Percentiles rank a stretch among this genome's conserved stretches.
These are phyloP conservation scores for Talaromyces verruculosus DNA, from an alignment of 2,329 filamentous ascomycete species.

Conservation along the genomic window DNA sequence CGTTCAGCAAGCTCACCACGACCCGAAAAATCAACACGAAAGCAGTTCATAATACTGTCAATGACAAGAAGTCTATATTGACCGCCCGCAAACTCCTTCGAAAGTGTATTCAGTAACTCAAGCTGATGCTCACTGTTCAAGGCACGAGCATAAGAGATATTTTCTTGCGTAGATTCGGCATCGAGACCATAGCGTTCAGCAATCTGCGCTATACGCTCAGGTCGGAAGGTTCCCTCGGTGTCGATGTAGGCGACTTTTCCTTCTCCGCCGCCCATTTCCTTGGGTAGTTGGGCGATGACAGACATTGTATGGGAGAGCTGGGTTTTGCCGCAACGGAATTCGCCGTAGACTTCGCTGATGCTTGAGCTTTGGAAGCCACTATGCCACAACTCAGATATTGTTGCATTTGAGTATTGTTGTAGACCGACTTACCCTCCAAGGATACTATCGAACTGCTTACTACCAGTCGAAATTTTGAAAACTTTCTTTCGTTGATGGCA, in stretches of 20 bases:
- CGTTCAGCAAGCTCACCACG: constrained; percentile 67
- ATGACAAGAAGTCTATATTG: constrained; percentile 67
- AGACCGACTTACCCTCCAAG: constrained; percentile 56
- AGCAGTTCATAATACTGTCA: constrained; percentile 70
- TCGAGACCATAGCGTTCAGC: constrained; percentile 65
- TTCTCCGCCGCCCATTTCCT: constrained; percentile 64
- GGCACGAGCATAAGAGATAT: constrained; percentile 65
- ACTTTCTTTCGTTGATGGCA: constrained; percentile 63
- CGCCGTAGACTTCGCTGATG: constrained; percentile 57
- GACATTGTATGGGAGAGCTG: constrained; percentile 69
- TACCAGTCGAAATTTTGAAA: constrained; percentile 67
- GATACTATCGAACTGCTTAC: constrained; percentile 65
- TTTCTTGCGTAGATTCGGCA: constrained; percentile 60
- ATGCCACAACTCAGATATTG: constrained; percentile 29
- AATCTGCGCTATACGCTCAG: constrained; percentile 66
- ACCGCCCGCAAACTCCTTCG: constrained; percentile 61
- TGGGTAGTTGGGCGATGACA: constrained; percentile 58
- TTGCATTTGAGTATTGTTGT: neutral
- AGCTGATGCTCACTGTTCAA: constrained; percentile 67
- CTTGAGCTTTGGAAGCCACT: constrained; percentile 70
- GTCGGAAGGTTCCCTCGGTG: constrained; percentile 65
- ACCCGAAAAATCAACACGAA: constrained; percentile 66
- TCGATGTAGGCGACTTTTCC: constrained; percentile 71
- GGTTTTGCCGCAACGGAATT: constrained; percentile 63
- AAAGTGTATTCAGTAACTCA: constrained; percentile 62